These are phyloP conservation scores for Pinus tabuliformis DNA, from an alignment of 75 land plant species.

Conservation along the genomic window DNA sequence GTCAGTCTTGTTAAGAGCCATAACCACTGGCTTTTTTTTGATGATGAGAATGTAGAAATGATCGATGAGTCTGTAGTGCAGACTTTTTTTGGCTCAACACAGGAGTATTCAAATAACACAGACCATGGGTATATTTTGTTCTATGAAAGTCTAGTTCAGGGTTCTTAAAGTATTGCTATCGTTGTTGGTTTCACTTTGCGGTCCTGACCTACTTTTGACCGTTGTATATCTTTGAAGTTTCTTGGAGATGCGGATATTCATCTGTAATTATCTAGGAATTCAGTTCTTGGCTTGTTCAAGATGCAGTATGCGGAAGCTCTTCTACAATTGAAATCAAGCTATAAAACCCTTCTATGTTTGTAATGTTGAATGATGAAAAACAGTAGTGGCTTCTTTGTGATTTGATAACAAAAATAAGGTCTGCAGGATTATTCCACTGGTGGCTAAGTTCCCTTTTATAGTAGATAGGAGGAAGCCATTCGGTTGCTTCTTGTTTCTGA, in stretches of 20 bases:
- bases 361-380: neutral
- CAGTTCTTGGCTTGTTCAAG: neutral
- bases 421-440: neutral
- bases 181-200: too few relatives aligned
- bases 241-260: neutral
- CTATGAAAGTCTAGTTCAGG: constrained; percentile 69
- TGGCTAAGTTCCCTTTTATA: neutral
- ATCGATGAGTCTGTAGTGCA: constrained; percentile 92
- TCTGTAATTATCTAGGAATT: neutral
- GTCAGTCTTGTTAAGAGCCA: constrained; percentile 96
- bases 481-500: neutral
- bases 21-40: constrained; percentile 96
- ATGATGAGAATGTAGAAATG: constrained; percentile 97
- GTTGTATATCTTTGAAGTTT: too few relatives aligned
- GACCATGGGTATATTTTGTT: constrained; percentile 97
- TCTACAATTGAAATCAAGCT: constrained; percentile 1
- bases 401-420: neutral
- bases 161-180: constrained; percentile 23
- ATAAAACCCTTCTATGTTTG: neutral
- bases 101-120: constrained; percentile 93
- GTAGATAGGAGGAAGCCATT: neutral
- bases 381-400: neutral
- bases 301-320: constrained; percentile 7
- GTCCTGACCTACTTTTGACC: too few relatives aligned
- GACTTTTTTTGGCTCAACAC: constrained; percentile 91